phyloP scores from a whole-genome alignment of 2,329 filamentous ascomycete genomes.

The Trichoderma simmonsii region DNA sequence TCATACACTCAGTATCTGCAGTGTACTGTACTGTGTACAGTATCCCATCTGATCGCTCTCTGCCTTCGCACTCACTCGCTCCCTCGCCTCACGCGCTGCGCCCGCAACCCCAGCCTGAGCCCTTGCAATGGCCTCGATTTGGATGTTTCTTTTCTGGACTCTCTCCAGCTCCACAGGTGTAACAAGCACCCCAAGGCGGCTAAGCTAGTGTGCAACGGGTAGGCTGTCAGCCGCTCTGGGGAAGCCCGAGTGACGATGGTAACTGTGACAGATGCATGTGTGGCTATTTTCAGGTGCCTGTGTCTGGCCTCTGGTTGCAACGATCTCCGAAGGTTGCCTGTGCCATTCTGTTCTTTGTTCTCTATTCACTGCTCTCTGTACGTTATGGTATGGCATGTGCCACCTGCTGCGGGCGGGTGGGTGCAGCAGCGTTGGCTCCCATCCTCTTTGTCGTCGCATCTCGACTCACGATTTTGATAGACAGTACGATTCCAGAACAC shows the following conservation, averaged over 20 bases:
- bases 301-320: neutral
- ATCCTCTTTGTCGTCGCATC: neutral
- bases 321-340: neutral
- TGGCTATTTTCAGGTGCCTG: neutral
- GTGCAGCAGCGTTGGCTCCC: neutral
- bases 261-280: neutral
- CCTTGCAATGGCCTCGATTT: neutral
- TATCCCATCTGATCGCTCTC: neutral
- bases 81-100: neutral
- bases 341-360: neutral
- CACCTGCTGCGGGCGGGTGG: neutral
- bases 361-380: neutral
- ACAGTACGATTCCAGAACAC: neutral
- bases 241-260: neutral
- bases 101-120: neutral
- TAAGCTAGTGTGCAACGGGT: conserved; percentile 1
- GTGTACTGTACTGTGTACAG: neutral
- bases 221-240: neutral
- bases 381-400: neutral
- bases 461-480: neutral
- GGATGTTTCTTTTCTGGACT: neutral
- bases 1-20: neutral
- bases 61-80: neutral
- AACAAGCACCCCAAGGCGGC: neutral
- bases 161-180: neutral